Evolutionary conservation across 2,329 filamentous ascomycete species (phyloP).

Genomic region (Xylariaceae sp.): DNA sequence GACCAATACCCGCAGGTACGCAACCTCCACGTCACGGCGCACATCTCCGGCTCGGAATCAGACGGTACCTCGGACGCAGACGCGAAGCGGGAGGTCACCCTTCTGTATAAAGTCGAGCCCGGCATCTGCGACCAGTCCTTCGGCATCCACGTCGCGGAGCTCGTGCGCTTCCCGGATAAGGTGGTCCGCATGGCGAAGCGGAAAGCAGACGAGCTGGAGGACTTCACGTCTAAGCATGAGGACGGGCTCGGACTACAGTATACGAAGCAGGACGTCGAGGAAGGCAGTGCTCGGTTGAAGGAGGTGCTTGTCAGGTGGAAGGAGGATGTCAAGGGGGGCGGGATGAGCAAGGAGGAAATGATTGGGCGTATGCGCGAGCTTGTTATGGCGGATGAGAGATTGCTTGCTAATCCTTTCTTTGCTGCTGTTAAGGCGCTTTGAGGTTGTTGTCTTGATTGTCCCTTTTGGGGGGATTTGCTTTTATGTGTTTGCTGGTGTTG

Average conservation of each 20-base stretch:
- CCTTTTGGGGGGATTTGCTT: not conserved
- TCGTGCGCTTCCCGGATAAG: conserved; percentile 93
- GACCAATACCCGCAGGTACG: conserved; percentile 83
- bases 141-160: conserved; percentile 95
- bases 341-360: conserved; percentile 70
- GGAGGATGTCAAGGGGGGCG: conserved; percentile 58
- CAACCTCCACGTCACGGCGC: conserved; percentile 94
- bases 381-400: conserved; percentile 65
- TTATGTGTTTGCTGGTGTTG: not conserved
- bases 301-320: conserved; percentile 83
- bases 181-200: conserved; percentile 99
- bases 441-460: conserved; percentile 6
- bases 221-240: conserved; percentile 80
- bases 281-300: conserved; percentile 82
- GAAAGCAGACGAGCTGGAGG: conserved; percentile 96
- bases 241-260: conserved; percentile 52
- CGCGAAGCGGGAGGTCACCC: conserved; percentile 76
- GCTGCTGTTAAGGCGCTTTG: conserved; percentile 56
- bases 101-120: conserved; percentile 93
- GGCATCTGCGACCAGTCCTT: conserved; percentile 97
- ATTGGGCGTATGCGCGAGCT: conserved; percentile 73
- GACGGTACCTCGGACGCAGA: conserved; percentile 38
- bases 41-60: conserved; percentile 56
- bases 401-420: conserved; percentile 66
- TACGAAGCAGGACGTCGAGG: conserved; percentile 80